Conservation (phyloP, 352 stramenopile genomes). For the Nothophytophthora sp. region DNA sequence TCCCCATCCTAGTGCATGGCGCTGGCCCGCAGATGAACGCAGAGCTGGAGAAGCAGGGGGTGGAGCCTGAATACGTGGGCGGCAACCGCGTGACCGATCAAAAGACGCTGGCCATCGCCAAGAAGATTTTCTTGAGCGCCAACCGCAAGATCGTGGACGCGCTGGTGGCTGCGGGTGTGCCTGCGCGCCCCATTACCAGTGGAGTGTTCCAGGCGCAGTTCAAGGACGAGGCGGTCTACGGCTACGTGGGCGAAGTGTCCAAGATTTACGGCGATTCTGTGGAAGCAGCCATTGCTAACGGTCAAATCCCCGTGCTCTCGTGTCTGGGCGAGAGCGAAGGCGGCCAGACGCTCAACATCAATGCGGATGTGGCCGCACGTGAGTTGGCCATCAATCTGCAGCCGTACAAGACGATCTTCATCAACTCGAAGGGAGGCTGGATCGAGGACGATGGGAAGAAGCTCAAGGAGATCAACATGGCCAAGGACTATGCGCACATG, state of each 20-base stretch:
- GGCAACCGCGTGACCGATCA: constrained; percentile 89
- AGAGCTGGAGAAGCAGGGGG: constrained; percentile 70
- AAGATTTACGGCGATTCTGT: constrained; percentile 76
- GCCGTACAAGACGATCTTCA: constrained; percentile 89
- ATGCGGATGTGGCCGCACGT: constrained; percentile 83
- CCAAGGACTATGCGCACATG: constrained; percentile 78
- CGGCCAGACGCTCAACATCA: constrained; percentile 89
- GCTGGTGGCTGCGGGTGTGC: constrained; percentile 63
- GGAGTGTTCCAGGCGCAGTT: constrained; percentile 86
- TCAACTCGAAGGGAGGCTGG: constrained; percentile 89
- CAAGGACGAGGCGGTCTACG: constrained; percentile 82
- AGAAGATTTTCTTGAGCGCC: constrained; percentile 82
- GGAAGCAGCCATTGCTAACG: constrained; percentile 59
- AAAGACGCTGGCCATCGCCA: constrained; percentile 84
- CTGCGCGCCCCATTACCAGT: constrained; percentile 76
- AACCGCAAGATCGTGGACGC: constrained; percentile 85
- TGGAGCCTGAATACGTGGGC: constrained; percentile 88
- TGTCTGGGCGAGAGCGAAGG: constrained; percentile 75
- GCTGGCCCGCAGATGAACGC: constrained; percentile 91
- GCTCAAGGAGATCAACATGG: constrained; percentile 83
- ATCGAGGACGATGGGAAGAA: constrained; percentile 87
- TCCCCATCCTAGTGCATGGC: constrained; percentile 88
- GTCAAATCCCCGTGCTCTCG: constrained; percentile 85
- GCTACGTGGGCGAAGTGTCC: constrained; percentile 84
- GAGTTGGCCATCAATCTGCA: constrained; percentile 82